Base-by-base conservation (phyloP, 2,329 filamentous ascomycete genomes). In the Atkinsonella texensis region DNA sequence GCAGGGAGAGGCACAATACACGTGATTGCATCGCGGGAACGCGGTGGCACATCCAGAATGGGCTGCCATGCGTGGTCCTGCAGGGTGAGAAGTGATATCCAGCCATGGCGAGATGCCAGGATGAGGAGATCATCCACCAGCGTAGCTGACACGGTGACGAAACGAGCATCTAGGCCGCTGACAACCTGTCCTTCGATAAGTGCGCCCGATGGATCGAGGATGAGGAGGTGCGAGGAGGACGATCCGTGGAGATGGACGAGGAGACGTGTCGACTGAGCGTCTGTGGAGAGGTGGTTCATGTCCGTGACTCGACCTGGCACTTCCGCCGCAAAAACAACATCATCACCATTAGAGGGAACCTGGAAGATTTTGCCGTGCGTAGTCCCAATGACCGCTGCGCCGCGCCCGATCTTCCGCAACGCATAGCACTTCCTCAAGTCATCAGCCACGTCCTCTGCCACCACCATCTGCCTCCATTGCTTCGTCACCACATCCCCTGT, bases 21-120 rank as follows among this genome's bases (percentile, higher is more conserved):
- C 2, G 86, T 91, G 43, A 95, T 79, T 8, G 85, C 78, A 60
- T 94, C 76, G 35, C 68, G 68, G 43, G 65, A 68, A n/a, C 66
- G 70, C 18, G 70, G 66, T 38, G 73, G 67, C 3, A 69, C 57
- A 12, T 66, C 65, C 13, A 65, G 55, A 5, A 66, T 52, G 1
- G 60, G 58, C 1, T 60, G 60, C 44, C 68, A 66, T 8, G 20
- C 32, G 9, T 58, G 59, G 1, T 55, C 58, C 4, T 62, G 58
- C 1, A 51, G 59, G 33, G 56, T 61, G 31, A 68, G 52, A 1
- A 70, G 45, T 3, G 71, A 65, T 5, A 82, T 58, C 35, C 66
- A 71, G 2, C 79, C 79, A 41, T 72, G 71, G 1, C 79, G 69
- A 0, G 77, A 79, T 11, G 80, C 80, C 4, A 82, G 64, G 40